phyloP scores from a whole-genome alignment of 1,284 basidiomycete genomes.

The Xerocomus nothofagi region DNA sequence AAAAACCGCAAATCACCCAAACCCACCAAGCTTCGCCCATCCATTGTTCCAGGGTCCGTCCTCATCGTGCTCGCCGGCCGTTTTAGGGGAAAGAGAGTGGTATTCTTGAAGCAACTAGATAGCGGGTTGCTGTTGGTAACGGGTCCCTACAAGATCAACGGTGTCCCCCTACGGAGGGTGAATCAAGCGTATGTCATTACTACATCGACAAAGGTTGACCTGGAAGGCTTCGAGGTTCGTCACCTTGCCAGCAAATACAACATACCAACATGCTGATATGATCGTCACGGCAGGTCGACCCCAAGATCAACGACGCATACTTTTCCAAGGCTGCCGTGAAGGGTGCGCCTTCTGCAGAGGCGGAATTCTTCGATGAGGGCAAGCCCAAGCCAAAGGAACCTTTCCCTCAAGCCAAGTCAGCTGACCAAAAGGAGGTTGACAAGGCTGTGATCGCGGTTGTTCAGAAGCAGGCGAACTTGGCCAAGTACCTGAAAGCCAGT shows the following conservation, averaged over 20 bases:
- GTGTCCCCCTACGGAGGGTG: slow-evolving; percentile 96
- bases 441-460: slow-evolving; percentile 81
- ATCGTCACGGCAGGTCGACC: slow-evolving; percentile 58
- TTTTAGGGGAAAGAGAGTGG: slow-evolving; percentile 98
- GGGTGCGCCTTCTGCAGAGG: slow-evolving; percentile 79
- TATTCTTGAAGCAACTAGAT: slow-evolving; percentile 96
- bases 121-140: slow-evolving; percentile 95
- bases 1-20: slow-evolving; percentile 86
- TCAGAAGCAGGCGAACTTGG: slow-evolving; percentile 91
- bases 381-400: slow-evolving; percentile 92
- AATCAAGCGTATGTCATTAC: slow-evolving; percentile 99
- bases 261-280: slow-evolving; percentile 9
- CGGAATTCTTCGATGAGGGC: slow-evolving; percentile 94
- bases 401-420: slow-evolving; percentile 86
- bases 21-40: slow-evolving; percentile 76
- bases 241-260: slow-evolving; percentile 5
- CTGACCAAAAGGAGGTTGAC: slow-evolving; percentile 94
- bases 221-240: slow-evolving; percentile 71
- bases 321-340: slow-evolving; percentile 84
- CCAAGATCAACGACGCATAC: slow-evolving; percentile 94
- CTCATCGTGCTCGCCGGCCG: slow-evolving; percentile 97
- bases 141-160: slow-evolving; percentile 98
- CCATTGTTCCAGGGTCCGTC: slow-evolving; percentile 94
- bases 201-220: slow-evolving; percentile 94
- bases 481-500: slow-evolving; percentile 91